Evolutionary conservation across 108 stramenopile species (phyloP).

Genomic region (Thalassiosira profunda): DNA sequence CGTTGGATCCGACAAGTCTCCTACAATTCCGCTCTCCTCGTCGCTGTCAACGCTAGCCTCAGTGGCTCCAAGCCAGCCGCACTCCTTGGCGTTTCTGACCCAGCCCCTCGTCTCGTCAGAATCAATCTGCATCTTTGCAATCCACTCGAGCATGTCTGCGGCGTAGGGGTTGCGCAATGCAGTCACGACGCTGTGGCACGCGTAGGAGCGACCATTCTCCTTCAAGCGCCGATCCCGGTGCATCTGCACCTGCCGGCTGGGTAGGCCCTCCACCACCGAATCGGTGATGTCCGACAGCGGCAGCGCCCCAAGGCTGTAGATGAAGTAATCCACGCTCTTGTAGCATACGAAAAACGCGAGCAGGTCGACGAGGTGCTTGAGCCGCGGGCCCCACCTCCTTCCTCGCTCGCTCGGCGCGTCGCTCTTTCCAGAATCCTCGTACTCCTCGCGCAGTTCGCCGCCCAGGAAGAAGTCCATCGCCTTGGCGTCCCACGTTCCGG

Average conservation of each 20-base stretch:
- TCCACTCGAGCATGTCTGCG: constrained; percentile 10
- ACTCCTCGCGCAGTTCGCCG: neutral
- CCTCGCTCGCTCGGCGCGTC: neutral
- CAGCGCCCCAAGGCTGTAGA: neutral
- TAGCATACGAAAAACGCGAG: constrained; percentile 13
- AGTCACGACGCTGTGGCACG: neutral
- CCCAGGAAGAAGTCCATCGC: constrained; percentile 1
- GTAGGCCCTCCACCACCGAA: neutral
- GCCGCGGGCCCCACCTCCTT: neutral
- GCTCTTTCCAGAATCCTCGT: neutral
- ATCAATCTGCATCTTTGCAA: neutral
- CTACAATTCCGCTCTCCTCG: neutral
- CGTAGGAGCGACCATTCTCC: neutral
- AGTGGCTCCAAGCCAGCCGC: neutral
- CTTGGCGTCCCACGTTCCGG: neutral
- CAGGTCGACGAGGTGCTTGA: neutral
- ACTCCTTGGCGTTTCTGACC: constrained; percentile 6
- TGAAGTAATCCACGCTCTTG: constrained; percentile 3
- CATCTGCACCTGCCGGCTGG: neutral
- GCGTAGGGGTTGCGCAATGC: constrained; percentile 12
- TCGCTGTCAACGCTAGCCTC: neutral
- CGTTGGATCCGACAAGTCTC: neutral
- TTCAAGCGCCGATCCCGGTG: neutral
- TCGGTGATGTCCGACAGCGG: neutral
- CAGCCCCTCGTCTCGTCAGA: neutral